Evolutionary conservation across 2,329 filamentous ascomycete species (phyloP).

Genomic region (Verticillium longisporum): DNA sequence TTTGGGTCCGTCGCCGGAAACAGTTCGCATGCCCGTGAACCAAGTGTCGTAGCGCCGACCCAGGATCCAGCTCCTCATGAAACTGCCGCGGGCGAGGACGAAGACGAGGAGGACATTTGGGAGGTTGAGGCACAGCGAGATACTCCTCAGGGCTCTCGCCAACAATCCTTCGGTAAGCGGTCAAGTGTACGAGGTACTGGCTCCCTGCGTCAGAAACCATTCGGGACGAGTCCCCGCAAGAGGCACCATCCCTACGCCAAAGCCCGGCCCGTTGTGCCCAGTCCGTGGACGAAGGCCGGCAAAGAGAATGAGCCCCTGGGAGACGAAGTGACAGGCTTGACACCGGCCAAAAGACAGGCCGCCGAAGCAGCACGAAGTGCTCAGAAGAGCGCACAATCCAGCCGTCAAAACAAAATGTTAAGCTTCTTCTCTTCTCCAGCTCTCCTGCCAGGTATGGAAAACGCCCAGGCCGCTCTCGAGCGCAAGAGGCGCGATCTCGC

Average conservation of each 20-base stretch:
- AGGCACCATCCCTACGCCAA: constrained; percentile 1
- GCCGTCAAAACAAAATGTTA: constrained; percentile 32
- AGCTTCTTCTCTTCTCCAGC: constrained; percentile 54
- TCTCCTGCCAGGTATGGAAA: constrained; percentile 22
- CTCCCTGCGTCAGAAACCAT: neutral
- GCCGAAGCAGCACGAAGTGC: neutral
- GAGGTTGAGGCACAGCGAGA: constrained; percentile 47
- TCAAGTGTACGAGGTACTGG: constrained; percentile 9
- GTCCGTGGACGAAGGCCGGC: constrained; percentile 30
- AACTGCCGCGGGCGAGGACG: neutral
- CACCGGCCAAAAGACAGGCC: neutral
- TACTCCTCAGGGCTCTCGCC: constrained; percentile 24
- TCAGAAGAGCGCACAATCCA: neutral
- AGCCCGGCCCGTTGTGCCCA: constrained; percentile 20
- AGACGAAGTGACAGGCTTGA: neutral
- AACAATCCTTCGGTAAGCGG: constrained; percentile 21
- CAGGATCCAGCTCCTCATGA: neutral
- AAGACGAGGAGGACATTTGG: constrained; percentile 45
- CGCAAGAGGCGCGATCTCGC: constrained; percentile 4
- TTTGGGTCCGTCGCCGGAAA: neutral
- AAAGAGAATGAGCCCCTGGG: constrained; percentile 6
- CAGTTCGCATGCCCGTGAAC: neutral
- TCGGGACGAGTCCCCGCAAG: neutral
- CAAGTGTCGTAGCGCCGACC: neutral
- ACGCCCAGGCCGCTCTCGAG: constrained; percentile 5